phyloP scores from a whole-genome alignment of 805 yeast species.

The Saccharomycopsis olivae region DNA sequence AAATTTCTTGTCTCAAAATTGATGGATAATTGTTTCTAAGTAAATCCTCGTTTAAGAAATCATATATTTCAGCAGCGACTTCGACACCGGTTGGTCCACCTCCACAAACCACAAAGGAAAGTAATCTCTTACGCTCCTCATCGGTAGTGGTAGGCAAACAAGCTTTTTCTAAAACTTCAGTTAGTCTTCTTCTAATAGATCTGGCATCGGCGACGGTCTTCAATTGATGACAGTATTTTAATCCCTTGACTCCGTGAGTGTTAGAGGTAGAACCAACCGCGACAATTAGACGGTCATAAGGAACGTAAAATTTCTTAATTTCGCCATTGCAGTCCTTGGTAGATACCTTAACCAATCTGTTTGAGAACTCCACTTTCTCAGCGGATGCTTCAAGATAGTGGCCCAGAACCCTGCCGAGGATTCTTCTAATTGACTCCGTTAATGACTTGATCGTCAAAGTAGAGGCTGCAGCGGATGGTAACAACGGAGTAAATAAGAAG shows the following conservation, averaged over 20 bases:
- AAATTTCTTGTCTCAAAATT: conserved; percentile 48
- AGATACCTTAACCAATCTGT: conserved; percentile 46
- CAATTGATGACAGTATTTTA: conserved; percentile 48
- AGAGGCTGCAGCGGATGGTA: conserved; percentile 64
- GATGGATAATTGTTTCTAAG: conserved; percentile 42
- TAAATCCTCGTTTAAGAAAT: conserved; percentile 55
- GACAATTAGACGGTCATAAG: conserved; percentile 60
- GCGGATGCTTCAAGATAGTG: conserved; percentile 57
- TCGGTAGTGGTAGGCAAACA: conserved; percentile 55
- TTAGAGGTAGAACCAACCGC: conserved; percentile 63
- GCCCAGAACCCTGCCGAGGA: conserved; percentile 42
- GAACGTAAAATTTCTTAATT: conserved; percentile 41
- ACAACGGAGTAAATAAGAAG: conserved; percentile 57
- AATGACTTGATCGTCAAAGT: conserved; percentile 55
- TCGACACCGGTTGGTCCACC: conserved; percentile 75
- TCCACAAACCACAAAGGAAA: conserved; percentile 57
- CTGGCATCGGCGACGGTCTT: conserved; percentile 61
- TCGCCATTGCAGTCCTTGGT: conserved; percentile 32
- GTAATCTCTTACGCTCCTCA: conserved; percentile 48
- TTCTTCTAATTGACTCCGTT: conserved; percentile 52
- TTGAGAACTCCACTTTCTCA: conserved; percentile 44
- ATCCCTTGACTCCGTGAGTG: conserved; percentile 64
- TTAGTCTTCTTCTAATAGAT: conserved; percentile 42
- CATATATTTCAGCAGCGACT: conserved; percentile 62
- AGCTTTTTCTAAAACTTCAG: conserved; percentile 47